A percentile compares a stretch with the other conserved stretches of the same genome.
Conservation (phyloP, 345 rosid species). For the Passiflora organensis region DNA sequence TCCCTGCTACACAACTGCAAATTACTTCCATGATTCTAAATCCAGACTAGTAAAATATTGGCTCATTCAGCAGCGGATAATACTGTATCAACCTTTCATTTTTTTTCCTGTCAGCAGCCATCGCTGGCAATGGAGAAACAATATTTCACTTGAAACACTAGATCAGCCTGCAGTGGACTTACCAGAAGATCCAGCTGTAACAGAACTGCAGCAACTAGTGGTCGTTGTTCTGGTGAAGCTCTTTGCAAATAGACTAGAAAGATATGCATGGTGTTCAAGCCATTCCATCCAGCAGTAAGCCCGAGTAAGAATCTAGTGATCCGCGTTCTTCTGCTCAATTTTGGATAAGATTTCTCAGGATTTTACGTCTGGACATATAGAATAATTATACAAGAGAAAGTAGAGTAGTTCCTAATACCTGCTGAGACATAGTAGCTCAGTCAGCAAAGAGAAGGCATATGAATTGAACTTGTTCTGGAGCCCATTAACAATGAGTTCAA, state of each 20-base stretch:
- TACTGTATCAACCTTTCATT: too few relatives aligned
- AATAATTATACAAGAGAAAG: background rate
- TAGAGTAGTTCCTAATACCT: conserved; percentile 28
- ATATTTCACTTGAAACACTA: background rate
- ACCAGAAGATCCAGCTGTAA: conserved; percentile 67
- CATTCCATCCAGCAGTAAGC: conserved; percentile 38
- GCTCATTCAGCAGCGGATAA: too few relatives aligned
- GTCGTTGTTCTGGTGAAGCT: conserved; percentile 44
- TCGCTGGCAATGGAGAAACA: background rate
- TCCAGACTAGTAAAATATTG: background rate
- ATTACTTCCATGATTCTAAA: conserved; percentile 17
- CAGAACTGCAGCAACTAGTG: conserved; percentile 44
- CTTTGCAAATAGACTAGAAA: conserved; percentile 42
- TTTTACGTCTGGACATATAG: background rate
- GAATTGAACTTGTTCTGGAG: conserved; percentile 22
- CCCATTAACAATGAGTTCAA: conserved; percentile 43
- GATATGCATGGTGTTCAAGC: conserved; percentile 51
- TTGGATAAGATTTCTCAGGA: conserved; percentile 8
- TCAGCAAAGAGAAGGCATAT: conserved; percentile 29
- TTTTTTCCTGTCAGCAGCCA: background rate
- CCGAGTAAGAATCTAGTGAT: conserved; percentile 30
- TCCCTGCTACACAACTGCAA: conserved; percentile 43
- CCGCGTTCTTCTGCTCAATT: conserved; percentile 35
- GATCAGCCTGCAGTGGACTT: conserved; percentile 2
- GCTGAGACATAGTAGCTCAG: conserved; percentile 43